phyloP scores from a whole-genome alignment of 192 early-diverging fungal species.

The Podila minutissima region DNA sequence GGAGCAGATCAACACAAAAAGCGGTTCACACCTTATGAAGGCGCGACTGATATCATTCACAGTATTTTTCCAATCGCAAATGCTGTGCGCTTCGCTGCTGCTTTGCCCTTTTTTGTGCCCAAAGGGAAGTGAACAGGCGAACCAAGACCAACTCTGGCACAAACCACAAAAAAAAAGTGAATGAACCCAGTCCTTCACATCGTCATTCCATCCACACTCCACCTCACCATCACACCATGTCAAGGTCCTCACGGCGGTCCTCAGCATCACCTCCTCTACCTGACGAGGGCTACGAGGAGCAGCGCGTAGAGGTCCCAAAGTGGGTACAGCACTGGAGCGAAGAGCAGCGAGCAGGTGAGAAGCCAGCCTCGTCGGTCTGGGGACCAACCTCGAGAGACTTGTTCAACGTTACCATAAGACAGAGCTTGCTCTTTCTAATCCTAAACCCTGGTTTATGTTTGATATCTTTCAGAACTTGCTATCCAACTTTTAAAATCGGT shows the following conservation, averaged over 20 bases:
- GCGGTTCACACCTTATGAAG: too few species aligned
- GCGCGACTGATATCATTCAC: too few species aligned
- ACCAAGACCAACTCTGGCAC: too few species aligned
- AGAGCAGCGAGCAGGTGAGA: conserved; percentile 56
- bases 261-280: conserved; percentile 26
- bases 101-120: too few species aligned
- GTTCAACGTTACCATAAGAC: not conserved
- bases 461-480: conserved; percentile 23
- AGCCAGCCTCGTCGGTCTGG: not conserved
- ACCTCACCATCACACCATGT: conserved; percentile 16
- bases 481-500: conserved; percentile 45
- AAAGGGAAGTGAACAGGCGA: too few species aligned
- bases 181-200: not conserved
- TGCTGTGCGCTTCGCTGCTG: too few species aligned
- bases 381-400: not conserved
- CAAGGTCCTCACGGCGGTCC: conserved; percentile 26
- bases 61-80: too few species aligned
- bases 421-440: not conserved
- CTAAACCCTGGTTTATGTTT: not conserved
- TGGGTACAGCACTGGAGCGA: conserved; percentile 55
- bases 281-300: conserved; percentile 55
- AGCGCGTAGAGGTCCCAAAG: conserved; percentile 53
- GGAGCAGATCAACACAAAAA: too few species aligned
- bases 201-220: not conserved
- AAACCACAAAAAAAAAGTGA: not conserved